Conservation (phyloP, 768 basidiomycete genomes). For the Lactarius sanguifluus region DNA sequence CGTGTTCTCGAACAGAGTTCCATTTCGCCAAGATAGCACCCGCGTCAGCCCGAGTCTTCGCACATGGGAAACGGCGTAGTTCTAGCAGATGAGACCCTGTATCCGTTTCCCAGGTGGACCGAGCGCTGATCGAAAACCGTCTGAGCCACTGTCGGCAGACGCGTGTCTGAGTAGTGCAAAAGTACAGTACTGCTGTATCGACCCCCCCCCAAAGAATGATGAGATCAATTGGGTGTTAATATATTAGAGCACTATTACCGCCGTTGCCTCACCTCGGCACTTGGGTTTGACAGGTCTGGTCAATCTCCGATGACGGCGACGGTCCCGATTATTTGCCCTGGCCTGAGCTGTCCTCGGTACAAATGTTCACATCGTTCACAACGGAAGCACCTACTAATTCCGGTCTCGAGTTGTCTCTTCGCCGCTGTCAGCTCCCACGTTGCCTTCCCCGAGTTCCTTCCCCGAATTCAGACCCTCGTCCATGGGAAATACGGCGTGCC, state of each 20-base stretch:
- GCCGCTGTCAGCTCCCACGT: slow-evolving; percentile 20
- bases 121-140: slow-evolving; percentile 12
- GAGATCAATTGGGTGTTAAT: slow-evolving; percentile 1
- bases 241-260: background rate
- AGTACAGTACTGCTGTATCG: background rate
- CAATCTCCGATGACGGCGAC: slow-evolving; percentile 3
- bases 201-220: slow-evolving; percentile 3
- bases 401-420: slow-evolving; percentile 3
- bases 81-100: background rate
- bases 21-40: slow-evolving; percentile 8
- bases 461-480: slow-evolving; percentile 9
- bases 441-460: slow-evolving; percentile 1
- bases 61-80: background rate
- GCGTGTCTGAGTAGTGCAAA: background rate
- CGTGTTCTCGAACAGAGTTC: background rate
- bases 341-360: slow-evolving; percentile 1
- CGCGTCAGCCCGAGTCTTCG: slow-evolving; percentile 8
- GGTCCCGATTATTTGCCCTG: background rate
- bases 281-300: slow-evolving; percentile 14
- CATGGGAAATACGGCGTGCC: slow-evolving; percentile 19
- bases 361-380: slow-evolving; percentile 1
- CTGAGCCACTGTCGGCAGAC: background rate
- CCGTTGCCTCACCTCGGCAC: slow-evolving; percentile 4
- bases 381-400: slow-evolving; percentile 8
- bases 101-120: background rate